These are phyloP conservation scores for Cryphonectria nitschkei DNA, from an alignment of 2,329 filamentous ascomycete species.

Conservation along the genomic window DNA sequence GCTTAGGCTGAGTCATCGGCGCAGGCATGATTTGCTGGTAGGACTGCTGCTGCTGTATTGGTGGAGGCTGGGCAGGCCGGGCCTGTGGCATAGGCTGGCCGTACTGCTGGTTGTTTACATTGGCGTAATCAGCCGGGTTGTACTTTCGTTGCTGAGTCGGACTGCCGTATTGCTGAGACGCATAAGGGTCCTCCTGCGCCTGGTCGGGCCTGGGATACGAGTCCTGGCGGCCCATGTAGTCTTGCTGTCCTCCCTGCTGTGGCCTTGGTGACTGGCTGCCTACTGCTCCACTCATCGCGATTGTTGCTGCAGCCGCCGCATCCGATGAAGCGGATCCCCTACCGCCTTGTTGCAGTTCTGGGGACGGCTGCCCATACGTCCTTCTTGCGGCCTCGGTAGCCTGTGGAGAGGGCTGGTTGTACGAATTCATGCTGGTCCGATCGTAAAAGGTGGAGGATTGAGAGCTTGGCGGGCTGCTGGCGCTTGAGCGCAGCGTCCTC, in stretches of 20 bases:
- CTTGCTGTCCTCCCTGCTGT: slow-evolving; percentile 39
- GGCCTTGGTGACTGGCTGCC: slow-evolving; percentile 39
- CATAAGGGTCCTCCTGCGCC: slow-evolving; percentile 43
- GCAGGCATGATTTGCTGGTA: slow-evolving; percentile 38
- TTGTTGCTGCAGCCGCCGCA: slow-evolving; percentile 59
- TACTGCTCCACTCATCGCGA: slow-evolving; percentile 59
- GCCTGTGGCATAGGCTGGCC: slow-evolving; percentile 48
- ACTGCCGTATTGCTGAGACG: slow-evolving; percentile 42
- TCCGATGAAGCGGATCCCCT: slow-evolving; percentile 54
- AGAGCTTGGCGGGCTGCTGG: slow-evolving; percentile 47
- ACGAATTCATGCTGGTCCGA: slow-evolving; percentile 26
- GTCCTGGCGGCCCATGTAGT: slow-evolving; percentile 39
- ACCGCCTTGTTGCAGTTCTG: slow-evolving; percentile 54
- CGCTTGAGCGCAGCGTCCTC: slow-evolving; percentile 65
- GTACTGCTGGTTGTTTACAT: slow-evolving; percentile 48
- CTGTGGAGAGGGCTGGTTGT: slow-evolving; percentile 48
- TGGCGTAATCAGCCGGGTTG: slow-evolving; percentile 77
- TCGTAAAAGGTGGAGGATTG: slow-evolving; percentile 34
- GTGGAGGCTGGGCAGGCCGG: slow-evolving; percentile 36
- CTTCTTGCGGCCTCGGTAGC: slow-evolving; percentile 67
- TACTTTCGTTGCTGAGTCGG: slow-evolving; percentile 65
- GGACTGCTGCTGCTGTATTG: slow-evolving; percentile 42
- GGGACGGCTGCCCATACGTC: slow-evolving; percentile 62
- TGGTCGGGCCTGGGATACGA: slow-evolving; percentile 38
- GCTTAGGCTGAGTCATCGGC: slow-evolving; percentile 41